Evolutionary conservation across 208 protist genomes (phyloP).

Genomic region (Crithidia expoeki): DNA sequence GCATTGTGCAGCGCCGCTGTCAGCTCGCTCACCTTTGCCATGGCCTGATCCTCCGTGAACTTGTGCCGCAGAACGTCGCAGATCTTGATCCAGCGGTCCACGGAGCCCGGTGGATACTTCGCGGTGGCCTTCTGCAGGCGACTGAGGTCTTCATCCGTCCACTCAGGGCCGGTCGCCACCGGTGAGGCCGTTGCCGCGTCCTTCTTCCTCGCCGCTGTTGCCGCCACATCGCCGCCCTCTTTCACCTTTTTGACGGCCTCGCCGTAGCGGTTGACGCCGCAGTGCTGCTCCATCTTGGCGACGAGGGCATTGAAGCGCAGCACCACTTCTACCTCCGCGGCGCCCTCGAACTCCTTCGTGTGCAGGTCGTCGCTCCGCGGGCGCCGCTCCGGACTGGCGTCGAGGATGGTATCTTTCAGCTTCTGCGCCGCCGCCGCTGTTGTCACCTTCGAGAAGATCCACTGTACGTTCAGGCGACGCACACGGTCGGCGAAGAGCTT

Average conservation of each 20-base stretch:
- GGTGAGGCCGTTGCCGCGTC: slow-evolving; percentile 2
- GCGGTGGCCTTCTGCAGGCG: slow-evolving; percentile 94
- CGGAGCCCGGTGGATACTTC: slow-evolving; percentile 92
- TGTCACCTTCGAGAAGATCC: slow-evolving; percentile 75
- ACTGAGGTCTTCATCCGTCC: slow-evolving; percentile 92
- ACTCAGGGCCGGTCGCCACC: slow-evolving; percentile 40
- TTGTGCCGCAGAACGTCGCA: slow-evolving; percentile 68
- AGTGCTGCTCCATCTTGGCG: slow-evolving; percentile 57
- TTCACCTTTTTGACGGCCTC: slow-evolving; percentile 76
- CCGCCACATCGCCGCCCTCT: slow-evolving; percentile 16
- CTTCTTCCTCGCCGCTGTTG: slow-evolving; percentile 12
- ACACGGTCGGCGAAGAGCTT: slow-evolving; percentile 74
- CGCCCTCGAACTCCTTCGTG: slow-evolving; percentile 31
- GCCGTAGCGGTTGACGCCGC: slow-evolving; percentile 83
- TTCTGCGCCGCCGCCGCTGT: slow-evolving; percentile 44
- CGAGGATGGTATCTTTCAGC: slow-evolving; percentile 40
- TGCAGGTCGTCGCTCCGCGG: slow-evolving; percentile 17
- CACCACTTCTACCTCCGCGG: slow-evolving; percentile 60
- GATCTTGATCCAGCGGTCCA: slow-evolving; percentile 94
- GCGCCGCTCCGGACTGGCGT: slow-evolving; percentile 24
- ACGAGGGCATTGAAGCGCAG: slow-evolving; percentile 74
- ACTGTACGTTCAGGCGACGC: slow-evolving; percentile 66
- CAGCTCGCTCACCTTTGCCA: slow-evolving; percentile 92
- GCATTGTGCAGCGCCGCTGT: slow-evolving; percentile 59
- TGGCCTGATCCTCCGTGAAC: slow-evolving; percentile 89